Evolutionary conservation across 495 filamentous ascomycete species (phyloP).

Genomic region (Hypoxylon cercidicola): DNA sequence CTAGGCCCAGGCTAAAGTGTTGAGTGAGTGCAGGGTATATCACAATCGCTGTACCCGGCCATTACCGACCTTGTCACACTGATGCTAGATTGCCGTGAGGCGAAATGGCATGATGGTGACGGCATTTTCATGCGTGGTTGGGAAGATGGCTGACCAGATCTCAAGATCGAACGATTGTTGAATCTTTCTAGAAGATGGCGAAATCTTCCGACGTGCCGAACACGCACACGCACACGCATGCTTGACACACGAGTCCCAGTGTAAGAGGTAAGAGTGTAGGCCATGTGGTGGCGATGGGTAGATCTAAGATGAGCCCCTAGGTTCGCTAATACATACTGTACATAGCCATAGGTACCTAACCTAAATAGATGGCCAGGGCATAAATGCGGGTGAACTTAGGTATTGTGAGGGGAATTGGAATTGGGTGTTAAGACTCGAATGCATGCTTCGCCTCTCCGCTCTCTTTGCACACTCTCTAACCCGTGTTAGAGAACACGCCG

Average conservation of each 20-base stretch:
- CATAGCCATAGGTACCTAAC: too few species aligned
- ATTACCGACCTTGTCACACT: conserved; percentile 28
- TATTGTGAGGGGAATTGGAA: too few species aligned
- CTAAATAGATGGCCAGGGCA: conserved; percentile 1
- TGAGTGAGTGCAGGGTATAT: conserved; percentile 18
- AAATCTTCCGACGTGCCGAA: conserved; percentile 26
- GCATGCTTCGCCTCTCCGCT: conserved; percentile 3
- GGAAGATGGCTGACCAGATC: conserved; percentile 26
- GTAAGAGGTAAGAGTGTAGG: neutral
- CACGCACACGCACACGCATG: conserved; percentile 2
- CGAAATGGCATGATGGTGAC: conserved; percentile 41
- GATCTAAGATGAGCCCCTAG: conserved; percentile 22
- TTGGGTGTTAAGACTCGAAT: too few species aligned
- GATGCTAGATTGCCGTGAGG: conserved; percentile 14
- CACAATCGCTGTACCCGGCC: conserved; percentile 18
- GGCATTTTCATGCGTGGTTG: conserved; percentile 33
- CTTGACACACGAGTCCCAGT: conserved; percentile 16
- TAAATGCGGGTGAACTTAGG: neutral
- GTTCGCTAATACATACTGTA: neutral
- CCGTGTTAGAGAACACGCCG: conserved; percentile 6
- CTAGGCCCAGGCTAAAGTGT: conserved; percentile 21
- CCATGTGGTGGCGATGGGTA: conserved; percentile 25
- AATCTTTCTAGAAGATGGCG: conserved; percentile 31
- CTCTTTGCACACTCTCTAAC: conserved; percentile 2
- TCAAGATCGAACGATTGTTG: conserved; percentile 32